These are phyloP conservation scores for Monilinia aucupariae DNA, from an alignment of 2,329 filamentous ascomycete genomes.

Conservation along the genomic window DNA sequence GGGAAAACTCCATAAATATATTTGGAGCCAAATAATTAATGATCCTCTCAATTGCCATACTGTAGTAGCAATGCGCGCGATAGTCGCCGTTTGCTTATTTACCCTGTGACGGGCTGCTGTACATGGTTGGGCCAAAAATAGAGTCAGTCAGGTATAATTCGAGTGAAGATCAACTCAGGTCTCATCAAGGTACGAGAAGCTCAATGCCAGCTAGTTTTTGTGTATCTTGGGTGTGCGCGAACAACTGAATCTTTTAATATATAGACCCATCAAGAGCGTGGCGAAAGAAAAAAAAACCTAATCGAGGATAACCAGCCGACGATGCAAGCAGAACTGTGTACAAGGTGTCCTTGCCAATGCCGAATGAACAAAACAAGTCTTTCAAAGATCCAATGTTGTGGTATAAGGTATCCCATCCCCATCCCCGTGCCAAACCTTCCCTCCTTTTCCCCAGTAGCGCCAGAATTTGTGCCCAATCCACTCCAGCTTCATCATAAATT, in stretches of 20 bases:
- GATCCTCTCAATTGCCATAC: background rate
- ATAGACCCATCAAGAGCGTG: conserved; percentile 5
- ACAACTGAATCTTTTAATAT: conserved; percentile 1
- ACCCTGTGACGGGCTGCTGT: too few relatives aligned
- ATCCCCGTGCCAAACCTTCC: conserved; percentile 8
- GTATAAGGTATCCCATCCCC: conserved; percentile 18
- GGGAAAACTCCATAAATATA: background rate
- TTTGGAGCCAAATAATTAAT: background rate
- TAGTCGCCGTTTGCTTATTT: background rate
- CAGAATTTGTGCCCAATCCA: conserved; percentile 20
- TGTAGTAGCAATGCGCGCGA: background rate
- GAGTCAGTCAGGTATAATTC: background rate
- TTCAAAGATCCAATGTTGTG: conserved; percentile 21
- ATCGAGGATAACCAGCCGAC: conserved; percentile 10
- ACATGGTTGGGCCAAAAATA: background rate
- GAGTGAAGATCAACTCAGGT: background rate
- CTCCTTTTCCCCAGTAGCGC: conserved; percentile 20
- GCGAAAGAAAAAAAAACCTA: background rate
- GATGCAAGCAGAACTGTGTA: conserved; percentile 15
- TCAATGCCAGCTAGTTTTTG: background rate
- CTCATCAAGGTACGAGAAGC: background rate
- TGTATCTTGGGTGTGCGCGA: background rate
- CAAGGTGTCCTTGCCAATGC: conserved; percentile 10
- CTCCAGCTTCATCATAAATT: conserved; percentile 28
- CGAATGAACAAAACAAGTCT: conserved; percentile 15